Conservation (phyloP, 148 eudicot genomes). For the Camellia sinensis region DNA sequence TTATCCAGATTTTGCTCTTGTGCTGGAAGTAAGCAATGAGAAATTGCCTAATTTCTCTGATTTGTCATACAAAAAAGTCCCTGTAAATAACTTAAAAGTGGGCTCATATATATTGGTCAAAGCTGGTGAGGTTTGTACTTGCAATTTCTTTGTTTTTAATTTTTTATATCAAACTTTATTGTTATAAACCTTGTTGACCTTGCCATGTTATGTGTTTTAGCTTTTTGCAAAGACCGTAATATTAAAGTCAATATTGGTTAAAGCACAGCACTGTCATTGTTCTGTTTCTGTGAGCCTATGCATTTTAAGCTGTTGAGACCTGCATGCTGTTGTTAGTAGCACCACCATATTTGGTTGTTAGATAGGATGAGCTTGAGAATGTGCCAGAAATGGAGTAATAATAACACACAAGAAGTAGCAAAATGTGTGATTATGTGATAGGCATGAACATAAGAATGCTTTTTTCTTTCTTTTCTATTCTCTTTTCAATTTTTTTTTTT, state of each 20-base stretch:
- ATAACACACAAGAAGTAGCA: not conserved
- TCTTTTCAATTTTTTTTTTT: no score
- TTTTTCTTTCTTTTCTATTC: no score
- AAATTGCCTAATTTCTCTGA: slow-evolving; percentile 57
- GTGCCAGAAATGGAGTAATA: no score
- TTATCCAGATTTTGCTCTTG: slow-evolving; percentile 87
- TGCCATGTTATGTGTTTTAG: not conserved
- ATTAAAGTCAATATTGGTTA: not conserved
- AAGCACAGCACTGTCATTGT: not conserved
- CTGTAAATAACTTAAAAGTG: slow-evolving; percentile 74
- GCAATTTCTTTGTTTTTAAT: not conserved
- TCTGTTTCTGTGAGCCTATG: not conserved
- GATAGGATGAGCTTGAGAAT: not conserved
- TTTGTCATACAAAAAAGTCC: slow-evolving; percentile 65
- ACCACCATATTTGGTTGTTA: not conserved
- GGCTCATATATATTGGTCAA: slow-evolving; percentile 91
- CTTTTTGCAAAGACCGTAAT: not conserved
- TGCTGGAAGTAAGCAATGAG: slow-evolving; percentile 50
- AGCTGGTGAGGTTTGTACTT: slow-evolving; percentile 93
- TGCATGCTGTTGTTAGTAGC: not conserved
- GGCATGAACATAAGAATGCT: not conserved
- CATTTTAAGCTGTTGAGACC: slow-evolving; percentile 6
- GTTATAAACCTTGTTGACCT: not conserved
- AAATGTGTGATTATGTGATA: not conserved
- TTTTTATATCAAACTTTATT: not conserved